phyloP scores from a whole-genome alignment of 2,329 filamentous ascomycete genomes.

The Diplodia sapinea region DNA sequence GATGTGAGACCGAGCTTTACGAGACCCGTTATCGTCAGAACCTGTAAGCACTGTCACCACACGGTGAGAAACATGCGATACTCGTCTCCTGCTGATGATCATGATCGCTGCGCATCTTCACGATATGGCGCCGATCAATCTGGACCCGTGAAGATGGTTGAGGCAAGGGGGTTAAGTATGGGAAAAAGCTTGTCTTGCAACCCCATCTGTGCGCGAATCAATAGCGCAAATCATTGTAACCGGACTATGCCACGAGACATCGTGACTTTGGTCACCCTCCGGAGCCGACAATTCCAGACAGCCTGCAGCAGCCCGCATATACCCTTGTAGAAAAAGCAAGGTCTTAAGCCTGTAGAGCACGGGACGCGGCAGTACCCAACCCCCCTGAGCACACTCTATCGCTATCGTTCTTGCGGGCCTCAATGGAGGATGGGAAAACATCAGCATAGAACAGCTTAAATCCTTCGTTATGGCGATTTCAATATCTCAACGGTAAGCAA shows the following conservation, averaged over 20 bases:
- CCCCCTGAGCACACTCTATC: background rate
- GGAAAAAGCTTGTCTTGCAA: conserved; percentile 10
- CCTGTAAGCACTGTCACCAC: too few relatives aligned
- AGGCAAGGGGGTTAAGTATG: conserved; percentile 1
- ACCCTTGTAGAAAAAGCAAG: conserved; percentile 11
- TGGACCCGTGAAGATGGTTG: background rate
- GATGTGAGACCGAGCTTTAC: conserved; percentile 15
- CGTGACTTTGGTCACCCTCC: background rate
- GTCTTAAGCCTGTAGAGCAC: background rate
- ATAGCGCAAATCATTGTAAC: background rate
- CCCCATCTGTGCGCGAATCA: conserved; percentile 8
- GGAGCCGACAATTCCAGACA: background rate
- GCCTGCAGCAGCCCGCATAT: background rate
- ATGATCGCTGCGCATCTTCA: background rate
- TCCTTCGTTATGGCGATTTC: background rate
- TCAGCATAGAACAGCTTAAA: background rate
- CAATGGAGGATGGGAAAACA: background rate
- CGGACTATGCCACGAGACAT: background rate
- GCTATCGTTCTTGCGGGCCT: background rate
- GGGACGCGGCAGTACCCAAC: background rate
- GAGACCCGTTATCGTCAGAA: background rate
- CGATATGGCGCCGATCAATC: background rate
- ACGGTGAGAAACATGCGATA: background rate
- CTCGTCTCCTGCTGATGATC: too few relatives aligned
- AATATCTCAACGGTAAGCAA: background rate